These are phyloP conservation scores for Thelephora ganbajun DNA, from an alignment of 768 basidiomycete species.

Conservation along the genomic window DNA sequence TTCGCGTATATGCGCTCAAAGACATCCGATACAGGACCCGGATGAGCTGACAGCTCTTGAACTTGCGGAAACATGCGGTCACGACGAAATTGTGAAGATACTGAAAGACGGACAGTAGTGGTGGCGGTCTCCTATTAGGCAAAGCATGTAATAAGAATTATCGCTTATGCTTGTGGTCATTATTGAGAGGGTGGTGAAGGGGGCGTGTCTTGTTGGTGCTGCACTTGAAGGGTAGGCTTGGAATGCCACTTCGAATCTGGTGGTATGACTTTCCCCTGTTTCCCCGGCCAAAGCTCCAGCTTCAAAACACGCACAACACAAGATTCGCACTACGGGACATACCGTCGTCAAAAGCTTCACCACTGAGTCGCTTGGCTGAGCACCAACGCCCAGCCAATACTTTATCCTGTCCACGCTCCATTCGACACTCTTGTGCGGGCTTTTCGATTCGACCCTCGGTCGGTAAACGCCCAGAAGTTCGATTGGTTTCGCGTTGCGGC, in stretches of 20 bases:
- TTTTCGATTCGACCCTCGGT: slow-evolving; percentile 40
- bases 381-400: slow-evolving; percentile 82
- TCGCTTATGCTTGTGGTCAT: background rate
- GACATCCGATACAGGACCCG: slow-evolving; percentile 33
- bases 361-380: slow-evolving; percentile 67
- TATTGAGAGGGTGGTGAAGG: slow-evolving; percentile 2
- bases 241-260: slow-evolving; percentile 43
- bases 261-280: slow-evolving; percentile 48
- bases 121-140: no score
- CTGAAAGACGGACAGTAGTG: slow-evolving; percentile 9
- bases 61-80: slow-evolving; percentile 44
- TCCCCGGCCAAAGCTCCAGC: slow-evolving; percentile 1
- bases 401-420: slow-evolving; percentile 88
- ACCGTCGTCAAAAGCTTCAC: slow-evolving; percentile 71
- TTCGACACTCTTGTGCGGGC: slow-evolving; percentile 56
- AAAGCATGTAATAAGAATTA: background rate
- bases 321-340: slow-evolving; percentile 16
- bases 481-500: slow-evolving; percentile 75
- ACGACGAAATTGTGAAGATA: slow-evolving; percentile 35
- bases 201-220: background rate
- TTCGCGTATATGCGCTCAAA: background rate
- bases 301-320: slow-evolving; percentile 2
- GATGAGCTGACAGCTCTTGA: slow-evolving; percentile 50
- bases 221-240: slow-evolving; percentile 14
- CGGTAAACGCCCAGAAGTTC: slow-evolving; percentile 81